Base-by-base conservation (phyloP, 1,139 yeast species). In the Spathaspora sp. region DNA sequence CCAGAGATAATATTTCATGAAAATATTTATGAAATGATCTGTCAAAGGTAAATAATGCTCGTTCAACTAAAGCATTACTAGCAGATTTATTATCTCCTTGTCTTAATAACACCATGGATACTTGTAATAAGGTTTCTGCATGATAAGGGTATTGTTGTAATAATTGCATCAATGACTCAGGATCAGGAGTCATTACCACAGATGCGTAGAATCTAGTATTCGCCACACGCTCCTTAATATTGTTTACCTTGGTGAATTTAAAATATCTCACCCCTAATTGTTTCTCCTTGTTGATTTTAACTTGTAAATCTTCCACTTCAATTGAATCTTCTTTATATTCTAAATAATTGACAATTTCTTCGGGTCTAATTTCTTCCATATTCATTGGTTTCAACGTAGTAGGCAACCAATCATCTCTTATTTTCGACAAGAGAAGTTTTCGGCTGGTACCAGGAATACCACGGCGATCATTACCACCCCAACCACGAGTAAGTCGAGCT, bases 351-450 rank as follows among this genome's bases (percentile, higher is more conserved):
- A 73, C 57, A 1, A 59, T 50, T 11, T 81, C 81, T 1, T 63
- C 65, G 0, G 55, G 54, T 0, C 60, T 59, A 15, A 84, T 54
- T 55, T 82, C 83, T 29, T 80, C 83, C 89, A 88, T 82, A 2
- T 65, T 61, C 41, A 88, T 61, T 6, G 87, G 86, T 49, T 84
- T 84, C 47, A 77, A 75, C 16, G 79, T 68, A 0, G 89, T 80
- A 0, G 96, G 96, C 15, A 88, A 64, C 87, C 93, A 89, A 59
- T 87, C 95, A 52, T 87, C 91, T 60, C 86, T 79, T 38, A 89
- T 81, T 56, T 84, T 82, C 0, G 95, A 84, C 48, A 89, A 71
- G 9, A 81, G 71, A 43, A 88, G 65, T 54, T 85, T 85, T 51
- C 90, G 74, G 0, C 83, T 66, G 0, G 89, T 80, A 7, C 95